Evolutionary conservation across 805 yeast species (phyloP).

Genomic region (Lipomyces kockii): DNA sequence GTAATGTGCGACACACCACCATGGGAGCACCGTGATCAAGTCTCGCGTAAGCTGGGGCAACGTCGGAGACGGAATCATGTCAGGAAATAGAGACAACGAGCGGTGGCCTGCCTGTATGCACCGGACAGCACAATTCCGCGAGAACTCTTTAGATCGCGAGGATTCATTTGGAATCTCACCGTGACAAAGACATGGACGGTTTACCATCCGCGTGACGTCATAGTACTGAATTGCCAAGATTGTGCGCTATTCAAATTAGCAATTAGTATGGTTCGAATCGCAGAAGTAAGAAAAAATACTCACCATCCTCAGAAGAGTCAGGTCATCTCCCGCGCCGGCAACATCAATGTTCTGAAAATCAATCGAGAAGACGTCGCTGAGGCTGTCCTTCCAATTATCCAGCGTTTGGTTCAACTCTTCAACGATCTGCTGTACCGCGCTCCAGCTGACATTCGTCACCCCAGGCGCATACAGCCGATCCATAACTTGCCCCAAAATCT

Average conservation of each 20-base stretch:
- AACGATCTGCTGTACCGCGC: constrained; percentile 14
- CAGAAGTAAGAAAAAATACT: not conserved
- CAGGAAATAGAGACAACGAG: constrained; percentile 16
- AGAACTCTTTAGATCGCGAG: constrained; percentile 15
- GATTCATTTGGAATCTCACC: constrained; percentile 27
- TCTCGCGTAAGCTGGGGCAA: constrained; percentile 1
- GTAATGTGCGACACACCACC: constrained; percentile 25
- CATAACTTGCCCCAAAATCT: constrained; percentile 25
- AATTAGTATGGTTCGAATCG: not conserved
- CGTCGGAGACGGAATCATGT: not conserved
- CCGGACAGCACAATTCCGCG: constrained; percentile 8
- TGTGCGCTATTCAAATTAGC: constrained; percentile 9
- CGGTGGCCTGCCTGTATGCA: constrained; percentile 29
- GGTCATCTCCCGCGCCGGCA: constrained; percentile 9
- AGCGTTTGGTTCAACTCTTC: constrained; percentile 15
- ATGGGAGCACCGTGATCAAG: constrained; percentile 15
- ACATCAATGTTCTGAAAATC: not conserved
- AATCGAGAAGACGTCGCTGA: constrained; percentile 12
- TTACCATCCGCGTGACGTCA: constrained; percentile 24
- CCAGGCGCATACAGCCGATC: constrained; percentile 26
- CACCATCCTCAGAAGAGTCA: constrained; percentile 21
- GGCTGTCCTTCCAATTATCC: constrained; percentile 17
- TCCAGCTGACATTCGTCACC: constrained; percentile 20
- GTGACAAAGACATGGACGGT: constrained; percentile 27
- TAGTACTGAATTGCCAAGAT: constrained; percentile 15